Percentiles rank a stretch among this genome's conserved stretches.
Conservation (phyloP, 179 eudicot species). For the Dionaea muscipula region DNA sequence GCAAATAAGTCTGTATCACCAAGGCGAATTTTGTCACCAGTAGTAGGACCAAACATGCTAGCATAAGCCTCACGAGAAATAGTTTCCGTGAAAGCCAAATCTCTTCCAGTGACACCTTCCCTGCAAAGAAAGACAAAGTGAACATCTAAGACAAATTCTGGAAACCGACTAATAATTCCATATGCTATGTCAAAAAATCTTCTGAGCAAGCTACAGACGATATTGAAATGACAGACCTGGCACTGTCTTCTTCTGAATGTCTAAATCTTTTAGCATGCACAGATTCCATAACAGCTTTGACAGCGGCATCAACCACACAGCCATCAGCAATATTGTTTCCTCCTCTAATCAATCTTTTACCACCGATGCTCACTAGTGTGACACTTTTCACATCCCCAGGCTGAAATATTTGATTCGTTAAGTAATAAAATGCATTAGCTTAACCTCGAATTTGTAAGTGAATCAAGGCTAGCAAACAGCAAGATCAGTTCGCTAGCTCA, state of each 20-base stretch:
- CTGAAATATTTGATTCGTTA: slow-evolving; percentile 26
- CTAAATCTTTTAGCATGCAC: slow-evolving; percentile 38
- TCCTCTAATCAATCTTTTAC: slow-evolving; percentile 61
- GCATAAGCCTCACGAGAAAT: slow-evolving; percentile 74
- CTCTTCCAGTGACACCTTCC: slow-evolving; percentile 49
- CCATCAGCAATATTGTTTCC: slow-evolving; percentile 76
- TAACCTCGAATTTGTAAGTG: too few relatives aligned
- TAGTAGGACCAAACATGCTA: slow-evolving; percentile 84
- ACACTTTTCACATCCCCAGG: slow-evolving; percentile 89
- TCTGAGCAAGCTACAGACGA: slow-evolving; percentile 1
- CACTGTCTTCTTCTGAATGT: slow-evolving; percentile 42
- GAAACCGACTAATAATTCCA: not conserved
- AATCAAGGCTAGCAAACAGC: too few relatives aligned
- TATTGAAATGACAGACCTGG: slow-evolving; percentile 34
- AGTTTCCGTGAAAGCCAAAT: slow-evolving; percentile 28
- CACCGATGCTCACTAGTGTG: slow-evolving; percentile 70
- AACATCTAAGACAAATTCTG: slow-evolving; percentile 2
- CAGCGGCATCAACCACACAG: slow-evolving; percentile 39
- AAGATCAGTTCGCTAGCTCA: too few relatives aligned
- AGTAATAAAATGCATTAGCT: too few relatives aligned
- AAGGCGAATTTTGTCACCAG: slow-evolving; percentile 85
- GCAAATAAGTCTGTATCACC: slow-evolving; percentile 88
- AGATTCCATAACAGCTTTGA: slow-evolving; percentile 37
- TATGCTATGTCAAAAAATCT: slow-evolving; percentile 1
- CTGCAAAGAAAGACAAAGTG: slow-evolving; percentile 23